phyloP scores from a whole-genome alignment of 2,329 filamentous ascomycete species.

The Cordyceps fumosorosea region DNA sequence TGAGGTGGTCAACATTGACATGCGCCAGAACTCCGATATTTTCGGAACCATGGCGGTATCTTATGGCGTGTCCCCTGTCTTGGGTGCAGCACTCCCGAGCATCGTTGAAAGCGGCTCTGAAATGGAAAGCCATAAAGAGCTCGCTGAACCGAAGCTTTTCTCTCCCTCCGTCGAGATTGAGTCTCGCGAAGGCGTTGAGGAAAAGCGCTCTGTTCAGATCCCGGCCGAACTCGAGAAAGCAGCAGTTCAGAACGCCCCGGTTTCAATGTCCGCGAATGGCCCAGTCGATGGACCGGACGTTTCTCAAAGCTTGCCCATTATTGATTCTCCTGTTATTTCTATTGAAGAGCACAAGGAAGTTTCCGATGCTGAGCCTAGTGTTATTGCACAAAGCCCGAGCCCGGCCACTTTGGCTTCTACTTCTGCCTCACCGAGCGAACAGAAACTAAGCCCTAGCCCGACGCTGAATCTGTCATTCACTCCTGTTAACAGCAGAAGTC shows the following conservation, averaged over 20 bases:
- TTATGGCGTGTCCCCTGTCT: not conserved
- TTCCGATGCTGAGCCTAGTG: not conserved
- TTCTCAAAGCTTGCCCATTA: not conserved
- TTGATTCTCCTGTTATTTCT: not conserved
- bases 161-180: not conserved
- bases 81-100: not conserved
- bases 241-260: not conserved
- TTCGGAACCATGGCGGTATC: conserved; percentile 21
- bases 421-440: not conserved
- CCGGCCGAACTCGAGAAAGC: not conserved
- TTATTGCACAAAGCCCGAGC: conserved; percentile 1
- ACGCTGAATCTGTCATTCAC: conserved; percentile 20
- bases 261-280: not conserved
- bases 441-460: conserved; percentile 6
- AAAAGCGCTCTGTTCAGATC: not conserved
- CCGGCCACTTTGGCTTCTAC: not conserved
- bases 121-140: not conserved
- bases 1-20: conserved; percentile 27
- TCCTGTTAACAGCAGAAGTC: conserved; percentile 19
- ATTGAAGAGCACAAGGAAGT: not conserved
- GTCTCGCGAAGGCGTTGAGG: not conserved
- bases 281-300: not conserved
- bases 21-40: conserved; percentile 30
- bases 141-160: not conserved
- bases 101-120: conserved; percentile 6